Evolutionary conservation across 176 grass and related monocot genomes (phyloP).

Genomic region (Alloteropsis semialata): DNA sequence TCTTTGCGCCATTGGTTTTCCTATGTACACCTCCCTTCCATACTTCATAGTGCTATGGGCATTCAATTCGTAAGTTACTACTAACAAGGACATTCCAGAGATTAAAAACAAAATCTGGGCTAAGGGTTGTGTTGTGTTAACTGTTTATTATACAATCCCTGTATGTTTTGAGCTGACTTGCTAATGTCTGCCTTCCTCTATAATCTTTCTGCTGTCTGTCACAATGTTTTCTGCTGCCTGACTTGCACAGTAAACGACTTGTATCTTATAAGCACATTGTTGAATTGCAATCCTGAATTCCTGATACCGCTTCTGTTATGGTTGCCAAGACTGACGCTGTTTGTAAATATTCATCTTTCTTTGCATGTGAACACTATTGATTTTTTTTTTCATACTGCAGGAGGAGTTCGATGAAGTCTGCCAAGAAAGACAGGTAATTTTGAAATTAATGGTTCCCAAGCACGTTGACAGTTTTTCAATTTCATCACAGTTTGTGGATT

Average conservation of each 20-base stretch:
- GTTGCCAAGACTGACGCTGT: slow-evolving; percentile 1
- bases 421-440: slow-evolving; percentile 43
- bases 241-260: slow-evolving; percentile 2
- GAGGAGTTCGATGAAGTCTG: slow-evolving; percentile 56
- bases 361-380: background rate
- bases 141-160: background rate
- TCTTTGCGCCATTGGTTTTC: background rate
- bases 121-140: background rate
- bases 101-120: background rate
- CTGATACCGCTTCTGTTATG: background rate
- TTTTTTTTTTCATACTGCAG: slow-evolving; percentile 39
- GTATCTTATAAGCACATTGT: background rate
- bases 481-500: background rate
- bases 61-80: background rate
- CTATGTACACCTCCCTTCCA: background rate
- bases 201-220: background rate
- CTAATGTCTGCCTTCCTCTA: background rate
- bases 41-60: background rate
- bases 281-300: background rate
- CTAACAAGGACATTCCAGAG: background rate
- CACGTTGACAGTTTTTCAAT: background rate
- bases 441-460: background rate
- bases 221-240: slow-evolving; percentile 7
- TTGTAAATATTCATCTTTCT: background rate
- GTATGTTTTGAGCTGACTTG: background rate